These are phyloP conservation scores for Cyphellophora europaea DNA, from an alignment of 2,329 filamentous ascomycete species.

Conservation along the genomic window DNA sequence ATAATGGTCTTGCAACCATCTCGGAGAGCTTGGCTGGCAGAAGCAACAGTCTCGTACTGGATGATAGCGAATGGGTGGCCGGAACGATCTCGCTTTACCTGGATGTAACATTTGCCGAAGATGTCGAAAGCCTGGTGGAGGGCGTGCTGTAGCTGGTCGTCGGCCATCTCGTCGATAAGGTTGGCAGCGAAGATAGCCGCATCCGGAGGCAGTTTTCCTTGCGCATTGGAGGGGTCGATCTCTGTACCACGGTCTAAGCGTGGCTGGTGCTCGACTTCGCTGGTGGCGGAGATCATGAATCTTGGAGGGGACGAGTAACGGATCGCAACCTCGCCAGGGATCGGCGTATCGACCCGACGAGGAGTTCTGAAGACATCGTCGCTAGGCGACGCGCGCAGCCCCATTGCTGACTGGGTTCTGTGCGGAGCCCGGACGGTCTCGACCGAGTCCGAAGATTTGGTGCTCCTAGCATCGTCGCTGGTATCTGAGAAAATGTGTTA, in stretches of 20 bases:
- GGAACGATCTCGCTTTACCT: constrained; percentile 25
- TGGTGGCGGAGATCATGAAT: neutral
- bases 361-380: too few species aligned
- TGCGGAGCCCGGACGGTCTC: too few species aligned
- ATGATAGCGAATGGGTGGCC: constrained; percentile 28
- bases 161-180: constrained; percentile 19
- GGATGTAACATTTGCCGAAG: constrained; percentile 27
- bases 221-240: constrained; percentile 24
- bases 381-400: too few species aligned
- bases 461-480: too few species aligned
- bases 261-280: constrained; percentile 3
- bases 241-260: constrained; percentile 22
- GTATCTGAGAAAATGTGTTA: too few species aligned
- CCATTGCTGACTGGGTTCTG: too few species aligned
- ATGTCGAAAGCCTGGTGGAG: constrained; percentile 22
- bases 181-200: constrained; percentile 30
- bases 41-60: constrained; percentile 26
- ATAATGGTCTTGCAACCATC: constrained; percentile 9
- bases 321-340: too few species aligned
- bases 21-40: constrained; percentile 21
- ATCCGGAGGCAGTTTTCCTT: constrained; percentile 27
- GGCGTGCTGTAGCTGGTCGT: constrained; percentile 22
- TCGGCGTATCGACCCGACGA: too few species aligned
- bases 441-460: too few species aligned
- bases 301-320: too few species aligned